Conservation (phyloP, 441 rosid genomes). For the Corymbia calophylla region DNA sequence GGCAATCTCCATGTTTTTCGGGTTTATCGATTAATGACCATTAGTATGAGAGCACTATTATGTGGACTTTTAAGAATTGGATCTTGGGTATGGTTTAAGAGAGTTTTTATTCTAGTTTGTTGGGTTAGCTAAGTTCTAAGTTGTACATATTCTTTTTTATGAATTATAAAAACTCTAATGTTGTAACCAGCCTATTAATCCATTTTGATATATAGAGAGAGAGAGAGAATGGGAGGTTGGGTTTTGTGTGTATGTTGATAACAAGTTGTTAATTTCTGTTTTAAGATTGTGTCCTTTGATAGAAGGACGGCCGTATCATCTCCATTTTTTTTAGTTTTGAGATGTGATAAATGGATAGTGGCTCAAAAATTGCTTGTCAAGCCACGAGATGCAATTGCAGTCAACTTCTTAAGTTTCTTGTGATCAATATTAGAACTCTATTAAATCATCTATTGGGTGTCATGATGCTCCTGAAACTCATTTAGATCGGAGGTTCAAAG, state of each 20-base stretch:
- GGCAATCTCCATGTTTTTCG: fast-evolving
- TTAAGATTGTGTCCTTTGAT: fast-evolving
- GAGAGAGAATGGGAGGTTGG: too few species aligned
- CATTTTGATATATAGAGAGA: too few species aligned
- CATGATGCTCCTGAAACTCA: too few species aligned
- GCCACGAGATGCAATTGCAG: too few species aligned
- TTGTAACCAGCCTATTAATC: too few species aligned
- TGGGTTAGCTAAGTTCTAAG: neutral
- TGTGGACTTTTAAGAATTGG: fast-evolving
- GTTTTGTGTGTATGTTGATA: neutral
- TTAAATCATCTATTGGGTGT: too few species aligned
- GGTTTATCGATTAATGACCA: neutral
- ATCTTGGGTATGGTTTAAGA: neutral
- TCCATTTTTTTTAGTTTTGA: neutral
- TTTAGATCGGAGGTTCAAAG: too few species aligned
- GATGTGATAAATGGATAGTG: neutral
- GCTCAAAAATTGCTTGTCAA: too few species aligned
- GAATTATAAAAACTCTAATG: too few species aligned
- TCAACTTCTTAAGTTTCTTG: too few species aligned
- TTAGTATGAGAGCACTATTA: neutral
- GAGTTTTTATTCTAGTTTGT: neutral
- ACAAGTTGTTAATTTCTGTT: fast-evolving
- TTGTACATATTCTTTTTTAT: neutral
- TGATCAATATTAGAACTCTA: too few species aligned
- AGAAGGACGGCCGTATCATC: fast-evolving